These are phyloP conservation scores for Talaromyces ruber DNA, from an alignment of 495 filamentous ascomycete species.

Conservation along the genomic window DNA sequence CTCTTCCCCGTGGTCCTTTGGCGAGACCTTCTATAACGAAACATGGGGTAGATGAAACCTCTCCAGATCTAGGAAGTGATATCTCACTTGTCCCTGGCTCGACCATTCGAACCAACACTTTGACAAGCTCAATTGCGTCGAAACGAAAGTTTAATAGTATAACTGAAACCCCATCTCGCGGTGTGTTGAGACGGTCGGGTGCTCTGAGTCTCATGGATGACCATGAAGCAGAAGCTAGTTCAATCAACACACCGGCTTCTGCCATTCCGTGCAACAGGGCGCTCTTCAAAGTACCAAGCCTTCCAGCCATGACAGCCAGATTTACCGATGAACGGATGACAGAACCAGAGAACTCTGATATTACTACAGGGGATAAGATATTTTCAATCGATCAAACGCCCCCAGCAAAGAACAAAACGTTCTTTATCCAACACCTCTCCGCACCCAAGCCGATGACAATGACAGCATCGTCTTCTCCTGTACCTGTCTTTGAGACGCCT, in stretches of 20 bases:
- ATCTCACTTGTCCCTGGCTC: constrained; percentile 14
- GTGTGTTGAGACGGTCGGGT: constrained; percentile 26
- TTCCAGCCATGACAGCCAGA: constrained; percentile 18
- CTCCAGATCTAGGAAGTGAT: constrained; percentile 15
- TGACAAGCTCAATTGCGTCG: not conserved
- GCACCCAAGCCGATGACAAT: not conserved
- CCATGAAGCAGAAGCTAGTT: not conserved
- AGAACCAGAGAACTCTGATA: not conserved
- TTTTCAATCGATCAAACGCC: constrained; percentile 2
- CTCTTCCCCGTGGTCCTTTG: constrained; percentile 19
- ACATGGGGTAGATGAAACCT: constrained; percentile 9
- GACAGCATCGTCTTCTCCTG: not conserved
- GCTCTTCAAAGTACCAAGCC: constrained; percentile 32
- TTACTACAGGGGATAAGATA: not conserved
- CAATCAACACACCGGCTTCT: not conserved
- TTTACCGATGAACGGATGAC: constrained; percentile 2
- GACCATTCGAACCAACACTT: constrained; percentile 7
- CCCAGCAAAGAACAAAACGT: not conserved
- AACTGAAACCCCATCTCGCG: constrained; percentile 48
- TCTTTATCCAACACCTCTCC: not conserved
- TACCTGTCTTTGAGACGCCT: constrained; percentile 7
- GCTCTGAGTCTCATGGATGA: constrained; percentile 13
- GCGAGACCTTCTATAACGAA: constrained; percentile 11
- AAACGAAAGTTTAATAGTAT: constrained; percentile 18
- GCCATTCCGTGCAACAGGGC: constrained; percentile 9